Evolutionary conservation across 1,284 basidiomycete species (phyloP).

Genomic region (Exobasidium rhododendri): DNA sequence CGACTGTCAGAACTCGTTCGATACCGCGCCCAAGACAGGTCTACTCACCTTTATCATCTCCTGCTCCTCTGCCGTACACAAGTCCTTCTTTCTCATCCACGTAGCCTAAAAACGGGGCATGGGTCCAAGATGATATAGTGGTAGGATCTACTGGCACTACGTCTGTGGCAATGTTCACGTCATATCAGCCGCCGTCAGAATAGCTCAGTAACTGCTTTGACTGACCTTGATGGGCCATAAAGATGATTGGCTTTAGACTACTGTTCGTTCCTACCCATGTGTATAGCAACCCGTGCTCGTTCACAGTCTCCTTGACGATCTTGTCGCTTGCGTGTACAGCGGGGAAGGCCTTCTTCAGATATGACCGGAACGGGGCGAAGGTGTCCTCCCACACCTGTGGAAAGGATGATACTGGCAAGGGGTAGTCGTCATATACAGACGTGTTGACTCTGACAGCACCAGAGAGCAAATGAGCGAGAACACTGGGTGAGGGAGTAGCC

Average conservation of each 20-base stretch:
- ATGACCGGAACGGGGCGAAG: constrained; percentile 36
- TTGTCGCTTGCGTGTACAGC: constrained; percentile 24
- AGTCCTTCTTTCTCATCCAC: constrained; percentile 57
- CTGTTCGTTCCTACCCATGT: constrained; percentile 64
- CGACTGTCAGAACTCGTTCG: constrained; percentile 13
- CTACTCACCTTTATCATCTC: constrained; percentile 55
- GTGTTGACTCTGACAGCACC: constrained; percentile 42
- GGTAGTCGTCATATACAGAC: constrained; percentile 36
- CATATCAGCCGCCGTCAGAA: too few relatives aligned
- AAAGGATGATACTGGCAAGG: constrained; percentile 25
- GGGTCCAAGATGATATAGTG: constrained; percentile 59
- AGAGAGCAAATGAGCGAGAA: constrained; percentile 15
- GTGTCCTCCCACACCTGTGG: constrained; percentile 27
- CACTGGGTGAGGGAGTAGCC: not conserved
- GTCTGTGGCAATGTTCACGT: constrained; percentile 45
- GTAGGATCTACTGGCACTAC: constrained; percentile 60
- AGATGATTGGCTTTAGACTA: constrained; percentile 61
- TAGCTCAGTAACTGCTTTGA: too few relatives aligned
- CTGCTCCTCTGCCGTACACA: constrained; percentile 58
- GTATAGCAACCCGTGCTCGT: constrained; percentile 67
- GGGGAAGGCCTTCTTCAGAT: constrained; percentile 33
- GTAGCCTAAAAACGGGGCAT: constrained; percentile 59
- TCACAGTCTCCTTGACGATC: constrained; percentile 53
- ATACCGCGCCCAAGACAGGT: too few relatives aligned
- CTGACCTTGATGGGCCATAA: constrained; percentile 32